These are phyloP conservation scores for Linnemannia schmuckeri DNA, from an alignment of 192 early-diverging fungal species.

Conservation along the genomic window DNA sequence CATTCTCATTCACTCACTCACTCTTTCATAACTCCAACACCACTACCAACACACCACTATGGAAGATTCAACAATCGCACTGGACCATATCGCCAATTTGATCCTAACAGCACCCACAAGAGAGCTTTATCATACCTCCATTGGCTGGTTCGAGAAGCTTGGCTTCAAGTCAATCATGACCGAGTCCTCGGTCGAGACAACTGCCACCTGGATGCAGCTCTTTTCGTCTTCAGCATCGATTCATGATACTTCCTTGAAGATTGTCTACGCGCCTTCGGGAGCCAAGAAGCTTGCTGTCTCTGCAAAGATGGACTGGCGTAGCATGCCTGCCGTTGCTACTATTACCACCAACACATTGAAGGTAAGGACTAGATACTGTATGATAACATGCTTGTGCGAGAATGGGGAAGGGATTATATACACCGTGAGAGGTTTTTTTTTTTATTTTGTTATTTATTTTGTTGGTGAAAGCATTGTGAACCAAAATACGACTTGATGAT, in stretches of 20 bases:
- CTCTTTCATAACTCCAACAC: background rate
- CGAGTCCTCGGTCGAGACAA: conserved; percentile 42
- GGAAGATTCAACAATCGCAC: conserved; percentile 30
- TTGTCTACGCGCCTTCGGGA: conserved; percentile 38
- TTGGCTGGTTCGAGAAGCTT: conserved; percentile 48
- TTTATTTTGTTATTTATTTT: background rate
- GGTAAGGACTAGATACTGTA: conserved; percentile 23
- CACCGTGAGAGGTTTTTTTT: background rate
- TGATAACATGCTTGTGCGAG: background rate
- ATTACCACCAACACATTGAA: conserved; percentile 41
- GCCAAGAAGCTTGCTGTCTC: conserved; percentile 30
- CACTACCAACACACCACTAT: conserved; percentile 11
- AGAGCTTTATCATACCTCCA: conserved; percentile 38
- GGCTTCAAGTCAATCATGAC: conserved; percentile 54
- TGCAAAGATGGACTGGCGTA: conserved; percentile 55
- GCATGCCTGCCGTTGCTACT: conserved; percentile 44
- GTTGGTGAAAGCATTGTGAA: background rate
- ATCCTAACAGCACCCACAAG: conserved; percentile 47
- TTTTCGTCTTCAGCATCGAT: conserved; percentile 19
- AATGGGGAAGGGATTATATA: background rate
- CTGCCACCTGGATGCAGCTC: conserved; percentile 51
- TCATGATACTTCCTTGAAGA: conserved; percentile 36
- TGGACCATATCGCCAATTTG: conserved; percentile 44
- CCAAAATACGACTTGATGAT: background rate
- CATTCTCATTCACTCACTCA: background rate